Percentiles rank a stretch among this genome's conserved stretches.
These are phyloP conservation scores for Sporisorium exsertum DNA, from an alignment of 1,284 basidiomycete species.

Conservation along the genomic window DNA sequence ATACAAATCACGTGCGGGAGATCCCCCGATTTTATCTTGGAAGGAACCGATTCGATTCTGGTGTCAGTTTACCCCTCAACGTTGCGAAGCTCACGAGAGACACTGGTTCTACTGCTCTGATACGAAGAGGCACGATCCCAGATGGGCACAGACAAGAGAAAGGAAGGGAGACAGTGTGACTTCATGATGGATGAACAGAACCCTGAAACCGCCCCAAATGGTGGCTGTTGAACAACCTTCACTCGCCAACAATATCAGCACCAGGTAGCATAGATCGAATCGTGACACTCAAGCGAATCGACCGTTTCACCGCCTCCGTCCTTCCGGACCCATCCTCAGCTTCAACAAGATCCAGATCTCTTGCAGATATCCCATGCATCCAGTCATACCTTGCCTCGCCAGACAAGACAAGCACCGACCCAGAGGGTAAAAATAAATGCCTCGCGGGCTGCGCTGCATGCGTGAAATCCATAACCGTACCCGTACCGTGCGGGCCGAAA, in stretches of 20 bases:
- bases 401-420: slow-evolving; percentile 69
- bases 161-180: neutral
- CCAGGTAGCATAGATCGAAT: slow-evolving; percentile 54
- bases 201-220: too few species aligned
- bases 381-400: slow-evolving; percentile 71
- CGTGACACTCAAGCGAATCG: slow-evolving; percentile 54
- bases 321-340: neutral
- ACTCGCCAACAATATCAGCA: slow-evolving; percentile 48
- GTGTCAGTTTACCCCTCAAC: neutral
- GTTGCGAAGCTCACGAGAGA: neutral
- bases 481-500: slow-evolving; percentile 40
- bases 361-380: slow-evolving; percentile 70
- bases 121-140: neutral
- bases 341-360: slow-evolving; percentile 29
- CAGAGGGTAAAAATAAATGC: slow-evolving; percentile 69
- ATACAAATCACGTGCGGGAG: slow-evolving; percentile 1
- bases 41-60: neutral
- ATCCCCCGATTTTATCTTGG: neutral
- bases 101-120: neutral
- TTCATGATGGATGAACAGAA: neutral
- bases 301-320: slow-evolving; percentile 17
- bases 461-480: slow-evolving; percentile 57
- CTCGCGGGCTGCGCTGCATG: slow-evolving; percentile 3
- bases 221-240: neutral
- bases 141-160: neutral